Percentiles rank a stretch among this genome's conserved stretches.
These are phyloP conservation scores for Eucalyptus cladocalyx DNA, from an alignment of 345 rosid genomes.

Conservation along the genomic window DNA sequence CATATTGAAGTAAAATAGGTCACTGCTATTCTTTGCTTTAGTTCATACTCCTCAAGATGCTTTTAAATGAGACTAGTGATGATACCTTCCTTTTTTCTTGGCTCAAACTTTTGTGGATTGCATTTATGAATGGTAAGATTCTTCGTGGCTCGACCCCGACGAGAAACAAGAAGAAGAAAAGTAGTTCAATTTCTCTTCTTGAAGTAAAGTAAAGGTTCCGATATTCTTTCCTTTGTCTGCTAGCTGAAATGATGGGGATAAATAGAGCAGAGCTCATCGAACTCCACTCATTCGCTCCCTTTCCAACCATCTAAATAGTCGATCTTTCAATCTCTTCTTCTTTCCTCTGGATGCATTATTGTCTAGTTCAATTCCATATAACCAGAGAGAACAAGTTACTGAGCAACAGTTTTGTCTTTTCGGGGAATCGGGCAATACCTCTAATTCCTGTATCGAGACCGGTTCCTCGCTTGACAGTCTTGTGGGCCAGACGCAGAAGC, in stretches of 20 bases:
- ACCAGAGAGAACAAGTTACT: constrained; percentile 51
- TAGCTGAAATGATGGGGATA: background rate
- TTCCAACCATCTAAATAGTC: background rate
- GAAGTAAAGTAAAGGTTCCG: background rate
- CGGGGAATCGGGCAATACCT: background rate
- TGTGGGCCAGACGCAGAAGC: constrained; percentile 47
- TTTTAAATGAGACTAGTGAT: background rate
- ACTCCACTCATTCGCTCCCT: background rate
- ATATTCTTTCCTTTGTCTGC: background rate
- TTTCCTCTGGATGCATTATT: constrained; percentile 22
- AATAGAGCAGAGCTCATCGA: background rate
- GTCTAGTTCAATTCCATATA: constrained; percentile 53
- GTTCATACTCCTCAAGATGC: background rate
- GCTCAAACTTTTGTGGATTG: background rate
- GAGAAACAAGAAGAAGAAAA: background rate
- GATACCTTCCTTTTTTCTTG: background rate
- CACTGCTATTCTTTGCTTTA: background rate
- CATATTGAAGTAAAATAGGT: background rate
- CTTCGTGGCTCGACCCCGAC: background rate
- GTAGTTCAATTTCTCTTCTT: background rate
- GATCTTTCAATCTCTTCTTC: background rate
- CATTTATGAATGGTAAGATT: background rate
- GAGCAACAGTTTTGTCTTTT: constrained; percentile 8
- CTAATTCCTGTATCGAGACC: constrained; percentile 37
- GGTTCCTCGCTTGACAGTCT: constrained; percentile 47